These are phyloP conservation scores for Rhizodiscina lignyota DNA, from an alignment of 495 filamentous ascomycete genomes.

Conservation along the genomic window DNA sequence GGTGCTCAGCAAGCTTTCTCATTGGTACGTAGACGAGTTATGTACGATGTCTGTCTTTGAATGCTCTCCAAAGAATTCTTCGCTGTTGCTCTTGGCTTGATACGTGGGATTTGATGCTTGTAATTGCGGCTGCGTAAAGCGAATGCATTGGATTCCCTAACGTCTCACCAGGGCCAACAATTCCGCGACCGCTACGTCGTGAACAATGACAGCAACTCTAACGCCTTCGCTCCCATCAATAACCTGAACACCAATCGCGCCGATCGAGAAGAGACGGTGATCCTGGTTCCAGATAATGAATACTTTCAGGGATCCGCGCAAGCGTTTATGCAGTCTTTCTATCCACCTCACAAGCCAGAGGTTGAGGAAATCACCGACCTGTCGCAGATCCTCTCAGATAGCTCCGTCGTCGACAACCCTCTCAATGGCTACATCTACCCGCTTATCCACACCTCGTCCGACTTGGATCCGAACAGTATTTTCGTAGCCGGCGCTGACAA, in stretches of 20 bases:
- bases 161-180: background rate
- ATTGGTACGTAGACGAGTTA: constrained; percentile 36
- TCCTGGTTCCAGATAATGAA: constrained; percentile 30
- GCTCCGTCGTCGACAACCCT: constrained; percentile 36
- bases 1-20: constrained; percentile 49
- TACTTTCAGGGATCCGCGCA: constrained; percentile 42
- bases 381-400: constrained; percentile 38
- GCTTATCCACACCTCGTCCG: constrained; percentile 33
- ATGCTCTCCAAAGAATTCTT: no score
- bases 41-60: no score
- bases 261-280: constrained; percentile 28
- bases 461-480: constrained; percentile 35
- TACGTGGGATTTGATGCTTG: no score
- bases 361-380: constrained; percentile 21
- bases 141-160: constrained; percentile 2
- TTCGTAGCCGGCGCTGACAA: constrained; percentile 37
- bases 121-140: constrained; percentile 46
- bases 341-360: constrained; percentile 36
- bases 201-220: constrained; percentile 16
- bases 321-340: constrained; percentile 68
- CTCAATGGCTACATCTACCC: constrained; percentile 63
- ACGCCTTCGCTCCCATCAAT: constrained; percentile 20
- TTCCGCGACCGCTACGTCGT: constrained; percentile 14
- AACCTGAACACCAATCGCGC: constrained; percentile 27
- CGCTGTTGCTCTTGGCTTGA: no score